These are phyloP conservation scores for Blakeslea trispora DNA, from an alignment of 371 early-diverging fungal genomes.

Conservation along the genomic window DNA sequence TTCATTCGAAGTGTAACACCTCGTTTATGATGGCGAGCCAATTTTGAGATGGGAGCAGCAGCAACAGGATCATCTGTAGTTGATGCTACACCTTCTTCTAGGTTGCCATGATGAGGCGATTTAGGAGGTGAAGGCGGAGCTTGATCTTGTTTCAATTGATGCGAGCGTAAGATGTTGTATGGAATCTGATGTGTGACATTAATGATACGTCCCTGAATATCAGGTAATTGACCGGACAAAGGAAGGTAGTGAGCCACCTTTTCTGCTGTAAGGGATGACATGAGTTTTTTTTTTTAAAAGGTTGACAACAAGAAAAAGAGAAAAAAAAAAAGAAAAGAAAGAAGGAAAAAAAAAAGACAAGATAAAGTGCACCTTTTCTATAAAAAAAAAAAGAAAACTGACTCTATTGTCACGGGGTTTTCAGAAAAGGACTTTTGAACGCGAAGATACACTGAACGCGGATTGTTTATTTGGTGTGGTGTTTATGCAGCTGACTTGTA, in stretches of 20 bases:
- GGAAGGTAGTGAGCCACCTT: constrained; percentile 32
- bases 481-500: too few species aligned
- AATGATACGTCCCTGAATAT: constrained; percentile 38
- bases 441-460: too few species aligned
- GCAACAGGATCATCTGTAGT: constrained; percentile 22
- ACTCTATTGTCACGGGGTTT: too few species aligned
- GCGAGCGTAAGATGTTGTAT: constrained; percentile 31
- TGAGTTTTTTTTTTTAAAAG: too few species aligned
- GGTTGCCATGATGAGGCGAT: constrained; percentile 5
- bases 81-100: not conserved
- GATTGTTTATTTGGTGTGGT: too few species aligned
- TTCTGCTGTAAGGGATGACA: constrained; percentile 27
- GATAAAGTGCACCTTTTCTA: too few species aligned
- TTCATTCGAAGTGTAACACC: constrained; percentile 25
- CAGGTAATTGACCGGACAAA: constrained; percentile 28
- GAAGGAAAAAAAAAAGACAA: too few species aligned
- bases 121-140: constrained; percentile 16
- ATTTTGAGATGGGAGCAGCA: constrained; percentile 33
- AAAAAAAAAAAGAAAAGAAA: not conserved
- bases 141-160: constrained; percentile 7
- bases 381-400: too few species aligned
- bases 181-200: constrained; percentile 40
- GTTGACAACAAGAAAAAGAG: not conserved
- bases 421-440: too few species aligned
- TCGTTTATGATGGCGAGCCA: constrained; percentile 31